These are phyloP conservation scores for Solanum virginianum DNA, from an alignment of 257 asterid genomes.

Conservation along the genomic window DNA sequence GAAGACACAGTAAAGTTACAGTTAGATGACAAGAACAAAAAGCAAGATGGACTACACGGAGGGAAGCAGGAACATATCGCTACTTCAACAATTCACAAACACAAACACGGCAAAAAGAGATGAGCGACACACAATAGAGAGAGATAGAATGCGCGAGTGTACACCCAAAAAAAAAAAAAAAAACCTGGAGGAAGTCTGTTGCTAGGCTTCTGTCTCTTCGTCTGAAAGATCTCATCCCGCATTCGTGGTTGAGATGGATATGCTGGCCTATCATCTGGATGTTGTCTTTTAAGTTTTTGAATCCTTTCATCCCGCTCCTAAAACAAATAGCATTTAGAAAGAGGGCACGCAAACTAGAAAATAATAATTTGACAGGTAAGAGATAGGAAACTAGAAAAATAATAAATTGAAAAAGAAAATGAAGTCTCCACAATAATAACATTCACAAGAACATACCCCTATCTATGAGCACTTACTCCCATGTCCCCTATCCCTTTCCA, in stretches of 20 bases:
- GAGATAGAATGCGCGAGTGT: neutral
- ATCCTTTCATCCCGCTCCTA: conserved; percentile 95
- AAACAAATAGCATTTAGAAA: conserved; percentile 8
- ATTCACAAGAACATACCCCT: neutral
- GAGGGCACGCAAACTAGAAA: neutral
- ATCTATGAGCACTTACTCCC: neutral
- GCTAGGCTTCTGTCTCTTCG: conserved; percentile 49
- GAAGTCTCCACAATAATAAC: neutral
- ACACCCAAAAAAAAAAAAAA: neutral
- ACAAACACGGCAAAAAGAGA: neutral
- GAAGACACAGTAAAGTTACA: neutral
- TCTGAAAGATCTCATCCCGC: conserved; percentile 43
- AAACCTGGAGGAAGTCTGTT: conserved; percentile 88
- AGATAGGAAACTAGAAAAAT: neutral
- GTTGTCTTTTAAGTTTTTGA: conserved; percentile 48
- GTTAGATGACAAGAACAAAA: neutral
- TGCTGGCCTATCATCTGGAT: conserved; percentile 56
- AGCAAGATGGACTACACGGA: neutral
- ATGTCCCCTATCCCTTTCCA: neutral
- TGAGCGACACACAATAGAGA: neutral
- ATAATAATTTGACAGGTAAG: neutral
- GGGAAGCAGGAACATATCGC: neutral
- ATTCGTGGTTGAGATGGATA: conserved; percentile 39
- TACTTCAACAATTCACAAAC: neutral
- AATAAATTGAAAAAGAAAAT: neutral